These are phyloP conservation scores for Amanita pseudoporphyria DNA, from an alignment of 768 basidiomycete species.

Conservation along the genomic window DNA sequence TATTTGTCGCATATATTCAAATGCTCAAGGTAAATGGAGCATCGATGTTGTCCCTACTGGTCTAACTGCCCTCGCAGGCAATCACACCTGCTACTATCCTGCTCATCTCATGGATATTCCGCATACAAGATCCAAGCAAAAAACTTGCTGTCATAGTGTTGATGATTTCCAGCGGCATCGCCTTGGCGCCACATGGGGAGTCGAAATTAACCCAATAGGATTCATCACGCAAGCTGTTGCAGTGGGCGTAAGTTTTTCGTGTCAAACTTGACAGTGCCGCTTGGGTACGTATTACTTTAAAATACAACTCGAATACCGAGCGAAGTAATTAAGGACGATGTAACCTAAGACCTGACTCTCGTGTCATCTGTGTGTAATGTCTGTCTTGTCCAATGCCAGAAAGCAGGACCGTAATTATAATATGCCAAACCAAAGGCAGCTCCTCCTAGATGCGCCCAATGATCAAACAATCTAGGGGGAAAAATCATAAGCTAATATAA, in stretches of 20 bases:
- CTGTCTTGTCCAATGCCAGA: too few relatives aligned
- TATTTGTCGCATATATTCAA: conserved; percentile 96
- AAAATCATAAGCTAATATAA: too few relatives aligned
- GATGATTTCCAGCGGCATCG: conserved; percentile 88
- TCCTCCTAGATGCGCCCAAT: too few relatives aligned
- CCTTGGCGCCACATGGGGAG: conserved; percentile 85
- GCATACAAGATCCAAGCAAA: conserved; percentile 79
- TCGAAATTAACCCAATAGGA: conserved; percentile 70
- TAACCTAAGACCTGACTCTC: too few relatives aligned
- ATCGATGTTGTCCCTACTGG: not conserved
- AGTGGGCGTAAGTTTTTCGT: conserved; percentile 58
- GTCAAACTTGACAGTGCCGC: too few relatives aligned
- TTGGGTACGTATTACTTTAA: too few relatives aligned
- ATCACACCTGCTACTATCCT: conserved; percentile 87
- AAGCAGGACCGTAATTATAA: too few relatives aligned
- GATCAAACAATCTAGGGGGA: too few relatives aligned
- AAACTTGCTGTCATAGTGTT: conserved; percentile 75
- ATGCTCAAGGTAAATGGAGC: conserved; percentile 68
- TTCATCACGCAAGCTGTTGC: conserved; percentile 85
- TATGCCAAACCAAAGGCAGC: too few relatives aligned
- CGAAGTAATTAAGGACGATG: too few relatives aligned
- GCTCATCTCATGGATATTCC: conserved; percentile 87
- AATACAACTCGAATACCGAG: too few relatives aligned
- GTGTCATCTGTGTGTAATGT: too few relatives aligned
- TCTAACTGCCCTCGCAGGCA: conserved; percentile 38